phyloP scores from a whole-genome alignment of 768 basidiomycete genomes.

The Porpolomopsis calyptriformis region DNA sequence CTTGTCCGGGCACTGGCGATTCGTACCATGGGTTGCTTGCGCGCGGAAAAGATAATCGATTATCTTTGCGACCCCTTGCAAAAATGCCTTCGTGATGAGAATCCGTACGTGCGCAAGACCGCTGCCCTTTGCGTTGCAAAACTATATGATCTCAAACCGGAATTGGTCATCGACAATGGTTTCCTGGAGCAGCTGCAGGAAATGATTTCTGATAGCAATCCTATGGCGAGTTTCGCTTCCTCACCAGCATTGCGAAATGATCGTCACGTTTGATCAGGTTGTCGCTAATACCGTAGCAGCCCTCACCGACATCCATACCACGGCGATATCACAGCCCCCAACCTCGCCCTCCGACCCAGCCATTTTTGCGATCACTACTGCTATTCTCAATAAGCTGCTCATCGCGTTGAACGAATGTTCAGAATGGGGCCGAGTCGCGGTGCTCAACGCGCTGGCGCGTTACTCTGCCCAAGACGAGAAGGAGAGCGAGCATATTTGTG shows the following conservation, averaged over 20 bases:
- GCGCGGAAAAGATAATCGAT: conserved; percentile 98
- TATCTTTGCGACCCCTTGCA: conserved; percentile 94
- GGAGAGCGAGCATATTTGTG: conserved; percentile 98
- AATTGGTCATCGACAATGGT: conserved; percentile 88
- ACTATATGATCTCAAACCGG: conserved; percentile 93
- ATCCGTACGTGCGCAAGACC: conserved; percentile 97
- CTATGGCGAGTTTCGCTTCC: conserved; percentile 55
- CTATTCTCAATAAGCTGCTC: conserved; percentile 78
- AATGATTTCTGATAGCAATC: conserved; percentile 92
- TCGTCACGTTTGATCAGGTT: conserved; percentile 44
- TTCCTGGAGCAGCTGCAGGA: conserved; percentile 84
- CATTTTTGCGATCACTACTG: conserved; percentile 72
- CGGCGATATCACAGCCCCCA: conserved; percentile 50
- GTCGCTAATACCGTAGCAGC: conserved; percentile 96
- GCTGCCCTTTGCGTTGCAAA: conserved; percentile 96
- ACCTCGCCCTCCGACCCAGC: conserved; percentile 49
- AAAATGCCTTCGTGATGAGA: conserved; percentile 87
- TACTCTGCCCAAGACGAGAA: conserved; percentile 81
- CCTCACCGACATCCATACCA: conserved; percentile 80
- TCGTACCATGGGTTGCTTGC: conserved; percentile 93
- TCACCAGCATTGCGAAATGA: background rate
- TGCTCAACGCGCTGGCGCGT: conserved; percentile 75
- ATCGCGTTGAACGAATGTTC: conserved; percentile 97
- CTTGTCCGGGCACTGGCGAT: conserved; percentile 94
- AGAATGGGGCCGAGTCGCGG: conserved; percentile 96